Base-by-base conservation (phyloP, 2,329 filamentous ascomycete species). In the Trichophyton benhamiae region DNA sequence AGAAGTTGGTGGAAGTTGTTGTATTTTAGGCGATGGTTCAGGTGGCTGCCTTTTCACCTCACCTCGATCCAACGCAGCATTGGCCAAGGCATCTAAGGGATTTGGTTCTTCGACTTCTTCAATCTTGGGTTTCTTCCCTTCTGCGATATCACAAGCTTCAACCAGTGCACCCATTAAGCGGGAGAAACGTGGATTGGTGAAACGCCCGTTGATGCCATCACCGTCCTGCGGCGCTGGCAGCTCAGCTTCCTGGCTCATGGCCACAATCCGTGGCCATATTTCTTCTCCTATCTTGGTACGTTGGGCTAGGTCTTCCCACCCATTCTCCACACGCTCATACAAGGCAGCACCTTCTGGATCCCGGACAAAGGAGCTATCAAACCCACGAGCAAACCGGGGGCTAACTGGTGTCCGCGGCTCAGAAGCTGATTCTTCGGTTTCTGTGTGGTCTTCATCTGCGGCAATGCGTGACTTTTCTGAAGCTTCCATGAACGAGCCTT, bases 401-500 rank as follows among this genome's bases (percentile, higher is more conserved):
- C 38, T 36, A 20, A 59, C 20, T 58, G 46, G 38, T 9, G 49
- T 62, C n/a, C 49, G 36, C n/a, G 44, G 57, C 33, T 66, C 65
- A 1, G 62, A 59, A 13, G 63, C 65, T 9, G 65, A 66, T 58
- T 63, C 63, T 42, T 65, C 65, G 33, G 63, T 58, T 66, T 72
- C 72, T 27, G 75, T 77, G 59, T 75, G 72, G 57, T 75, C 74
- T 55, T 76, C 75, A 62, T 77, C 75, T 60, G 72, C 72, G 15
- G 71, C 73, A 46, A 71, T 72, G 36, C 70, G 71, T 55, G 71
- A 68, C n/a, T 73, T 72, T 60, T 74, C 71, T 25, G 75, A 68
- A 55, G 74, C 72, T 5, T 70, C 67, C 67, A 75, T 72, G 60
- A 73, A 75, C 11, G 72, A 73, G 42, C 75, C 74, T 63, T 73